Evolutionary conservation across 2,329 filamentous ascomycete genomes (phyloP).

Genomic region (Tricladium varicosporioides): DNA sequence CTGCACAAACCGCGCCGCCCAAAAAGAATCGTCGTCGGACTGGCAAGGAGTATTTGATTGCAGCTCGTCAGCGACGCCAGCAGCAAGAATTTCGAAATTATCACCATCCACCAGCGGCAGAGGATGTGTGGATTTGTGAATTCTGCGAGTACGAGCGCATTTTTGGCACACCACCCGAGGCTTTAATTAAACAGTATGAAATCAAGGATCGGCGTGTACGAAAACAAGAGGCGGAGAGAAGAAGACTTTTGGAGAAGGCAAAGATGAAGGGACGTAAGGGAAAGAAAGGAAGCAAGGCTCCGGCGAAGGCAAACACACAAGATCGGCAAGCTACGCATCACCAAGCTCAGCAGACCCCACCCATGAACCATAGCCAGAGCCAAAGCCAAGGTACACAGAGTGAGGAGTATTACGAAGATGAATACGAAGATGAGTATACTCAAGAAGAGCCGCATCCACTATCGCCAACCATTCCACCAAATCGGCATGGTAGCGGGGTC

Average conservation of each 20-base stretch:
- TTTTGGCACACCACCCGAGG: slow-evolving; percentile 81
- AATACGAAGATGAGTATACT: slow-evolving; percentile 46
- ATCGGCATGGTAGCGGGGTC: slow-evolving; percentile 11
- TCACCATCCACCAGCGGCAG: slow-evolving; percentile 65
- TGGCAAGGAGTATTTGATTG: slow-evolving; percentile 68
- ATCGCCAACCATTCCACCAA: slow-evolving; percentile 20
- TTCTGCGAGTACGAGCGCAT: slow-evolving; percentile 98
- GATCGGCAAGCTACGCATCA: slow-evolving; percentile 29
- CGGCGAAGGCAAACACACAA: slow-evolving; percentile 23
- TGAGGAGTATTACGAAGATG: slow-evolving; percentile 47
- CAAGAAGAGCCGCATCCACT: slow-evolving; percentile 27
- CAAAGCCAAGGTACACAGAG: slow-evolving; percentile 43
- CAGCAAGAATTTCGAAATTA: slow-evolving; percentile 75
- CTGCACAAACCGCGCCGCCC: slow-evolving; percentile 38
- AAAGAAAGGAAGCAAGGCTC: slow-evolving; percentile 71
- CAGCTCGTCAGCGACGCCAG: slow-evolving; percentile 74
- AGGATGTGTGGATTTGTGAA: slow-evolving; percentile 92
- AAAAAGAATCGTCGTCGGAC: slow-evolving; percentile 66
- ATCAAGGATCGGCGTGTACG: slow-evolving; percentile 87
- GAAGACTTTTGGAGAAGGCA: slow-evolving; percentile 82
- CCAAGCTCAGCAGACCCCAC: slow-evolving; percentile 37
- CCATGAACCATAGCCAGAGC: slow-evolving; percentile 29
- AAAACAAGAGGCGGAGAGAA: slow-evolving; percentile 81
- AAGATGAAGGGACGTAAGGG: slow-evolving; percentile 90
- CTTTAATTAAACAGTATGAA: slow-evolving; percentile 88